Evolutionary conservation across 108 stramenopile species (phyloP).

Genomic region (Conticribra weissflogii): DNA sequence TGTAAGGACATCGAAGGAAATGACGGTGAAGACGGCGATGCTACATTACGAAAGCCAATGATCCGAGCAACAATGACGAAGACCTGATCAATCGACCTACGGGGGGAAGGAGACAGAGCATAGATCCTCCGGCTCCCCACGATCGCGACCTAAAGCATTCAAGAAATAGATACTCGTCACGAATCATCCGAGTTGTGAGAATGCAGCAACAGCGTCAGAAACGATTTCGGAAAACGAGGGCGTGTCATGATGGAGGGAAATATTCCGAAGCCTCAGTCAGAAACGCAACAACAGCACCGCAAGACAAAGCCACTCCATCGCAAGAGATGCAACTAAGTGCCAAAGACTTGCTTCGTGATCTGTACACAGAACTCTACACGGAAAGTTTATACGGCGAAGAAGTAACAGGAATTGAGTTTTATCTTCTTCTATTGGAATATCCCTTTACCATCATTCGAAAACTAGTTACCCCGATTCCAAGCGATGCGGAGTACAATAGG

Average conservation of each 20-base stretch:
- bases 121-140: slow-evolving; percentile 15
- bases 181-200: slow-evolving; percentile 23
- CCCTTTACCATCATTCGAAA: slow-evolving; percentile 25
- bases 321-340: background rate
- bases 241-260: background rate
- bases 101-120: too few relatives aligned
- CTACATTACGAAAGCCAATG: slow-evolving; percentile 3
- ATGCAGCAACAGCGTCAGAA: slow-evolving; percentile 15
- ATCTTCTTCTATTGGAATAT: slow-evolving; percentile 2
- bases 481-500: slow-evolving; percentile 77
- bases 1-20: too few relatives aligned
- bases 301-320: background rate
- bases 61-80: slow-evolving; percentile 25
- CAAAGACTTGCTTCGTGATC: background rate
- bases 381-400: background rate
- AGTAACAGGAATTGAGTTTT: slow-evolving; percentile 1
- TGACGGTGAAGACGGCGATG: too few relatives aligned
- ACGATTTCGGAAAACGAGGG: background rate
- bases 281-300: background rate
- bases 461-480: slow-evolving; percentile 64
- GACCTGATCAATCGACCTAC: slow-evolving; percentile 21
- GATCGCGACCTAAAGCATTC: slow-evolving; percentile 8
- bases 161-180: slow-evolving; percentile 21
- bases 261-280: background rate
- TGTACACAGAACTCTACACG: slow-evolving; percentile 5